A percentile compares a stretch with the other conserved stretches of the same genome.
These are phyloP conservation scores for Vitis cinerea DNA, from an alignment of 164 flowering plant species.

Conservation along the genomic window DNA sequence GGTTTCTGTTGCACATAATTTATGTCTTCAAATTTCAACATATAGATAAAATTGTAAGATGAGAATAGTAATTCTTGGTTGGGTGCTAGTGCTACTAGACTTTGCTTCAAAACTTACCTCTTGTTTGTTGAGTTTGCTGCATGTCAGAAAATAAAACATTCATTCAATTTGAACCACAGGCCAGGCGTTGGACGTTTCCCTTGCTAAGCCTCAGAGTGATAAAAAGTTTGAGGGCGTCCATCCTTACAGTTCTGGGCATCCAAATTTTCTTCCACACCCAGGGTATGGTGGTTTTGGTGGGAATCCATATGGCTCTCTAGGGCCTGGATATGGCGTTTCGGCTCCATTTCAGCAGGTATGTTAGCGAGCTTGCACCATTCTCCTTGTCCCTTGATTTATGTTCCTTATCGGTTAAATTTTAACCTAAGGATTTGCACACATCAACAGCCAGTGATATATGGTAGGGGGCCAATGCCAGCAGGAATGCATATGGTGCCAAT, in stretches of 20 bases:
- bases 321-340: constrained; percentile 59
- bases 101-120: too few species aligned
- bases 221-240: constrained; percentile 57
- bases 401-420: neutral
- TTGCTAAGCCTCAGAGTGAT: constrained; percentile 93
- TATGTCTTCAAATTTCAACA: too few species aligned
- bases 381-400: neutral
- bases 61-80: too few species aligned
- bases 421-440: constrained; percentile 1
- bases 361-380: neutral
- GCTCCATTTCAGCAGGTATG: constrained; percentile 74
- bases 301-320: constrained; percentile 65
- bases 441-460: constrained; percentile 89
- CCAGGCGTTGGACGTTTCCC: constrained; percentile 74
- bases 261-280: constrained; percentile 48
- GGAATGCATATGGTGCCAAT: constrained; percentile 99
- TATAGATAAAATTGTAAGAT: too few species aligned
- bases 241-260: constrained; percentile 42
- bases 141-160: neutral
- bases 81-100: too few species aligned
- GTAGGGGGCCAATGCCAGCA: constrained; percentile 92
- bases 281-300: constrained; percentile 65
- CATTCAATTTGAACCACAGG: constrained; percentile 44
- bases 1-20: too few species aligned
- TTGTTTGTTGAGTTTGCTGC: too few species aligned